Evolutionary conservation across 2,329 filamentous ascomycete species (phyloP), one percentile per base, ranked within the genome.

Genomic region (Colletotrichum spinosum): DNA sequence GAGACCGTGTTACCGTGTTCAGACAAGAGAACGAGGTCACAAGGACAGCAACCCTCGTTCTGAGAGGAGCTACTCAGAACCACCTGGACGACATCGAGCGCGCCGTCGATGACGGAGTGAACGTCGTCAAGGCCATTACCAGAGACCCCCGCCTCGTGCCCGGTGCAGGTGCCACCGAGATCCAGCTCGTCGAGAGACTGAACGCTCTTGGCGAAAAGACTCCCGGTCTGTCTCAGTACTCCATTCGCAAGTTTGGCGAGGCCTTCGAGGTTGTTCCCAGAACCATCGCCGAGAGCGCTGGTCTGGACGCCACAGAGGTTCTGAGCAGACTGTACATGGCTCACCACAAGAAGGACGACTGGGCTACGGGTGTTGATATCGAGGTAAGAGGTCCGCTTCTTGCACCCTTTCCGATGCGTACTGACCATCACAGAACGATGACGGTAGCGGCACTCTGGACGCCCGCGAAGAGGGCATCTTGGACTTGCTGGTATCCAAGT

Each of bases 1-100:
- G 96, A 72, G 96, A 99, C 83, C 92, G 96, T 68, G 97, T 99
- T 65, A 99, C 96, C 46, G 95, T 99, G 65, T 99, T 99, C 88
- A 88, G 97, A 74, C 96, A 99, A 85, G 96, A 99, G 79, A 90
- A 93, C 75, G 93, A 97, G 73, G 87, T 90, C 60, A 98, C 97
- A 55, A 89, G 94, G 74, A 99, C 96, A 55, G 93, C 97, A 17
- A 99, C 96, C 8, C 87, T 99, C 53, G 94, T 99, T 57, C 89
- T 99, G 67, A 90, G 96, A 70, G 96, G 97, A 54, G 96, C 96
- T 17, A 99, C 96, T 6, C 95, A 98, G 81, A 99, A 99, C 83
- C 93, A 98, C 79, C 89, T 99, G 33, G 96, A 99, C 75, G 96
- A 99, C 73, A 88, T 99, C 41, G 96, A 99, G 85, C 91, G 96